Evolutionary conservation across 2,329 filamentous ascomycete species (phyloP).

Genomic region (Epichloe gansuensis): DNA sequence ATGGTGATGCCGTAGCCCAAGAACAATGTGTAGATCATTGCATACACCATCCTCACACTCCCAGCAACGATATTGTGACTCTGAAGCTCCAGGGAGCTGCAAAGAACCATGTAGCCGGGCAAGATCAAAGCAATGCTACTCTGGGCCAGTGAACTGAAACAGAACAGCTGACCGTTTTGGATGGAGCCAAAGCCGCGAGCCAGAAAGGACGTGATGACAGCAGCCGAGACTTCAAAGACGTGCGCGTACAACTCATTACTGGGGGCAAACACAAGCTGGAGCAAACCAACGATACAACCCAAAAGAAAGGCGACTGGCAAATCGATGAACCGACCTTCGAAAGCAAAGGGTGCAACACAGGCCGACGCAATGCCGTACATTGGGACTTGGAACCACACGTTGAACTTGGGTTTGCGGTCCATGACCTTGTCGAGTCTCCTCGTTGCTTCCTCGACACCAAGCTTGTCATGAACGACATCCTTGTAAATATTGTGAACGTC

Average conservation of each 20-base stretch:
- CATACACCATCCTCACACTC: conserved; percentile 63
- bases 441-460: conserved; percentile 59
- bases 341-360: conserved; percentile 68
- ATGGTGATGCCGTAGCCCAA: conserved; percentile 65
- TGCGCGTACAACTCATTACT: conserved; percentile 57
- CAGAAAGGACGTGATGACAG: conserved; percentile 55
- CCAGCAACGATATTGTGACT: conserved; percentile 59
- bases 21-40: conserved; percentile 63
- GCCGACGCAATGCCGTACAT: conserved; percentile 68
- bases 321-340: conserved; percentile 64
- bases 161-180: conserved; percentile 44
- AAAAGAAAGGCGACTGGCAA: conserved; percentile 66
- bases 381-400: conserved; percentile 43
- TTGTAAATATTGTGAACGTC: conserved; percentile 72
- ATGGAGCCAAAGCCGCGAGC: conserved; percentile 60
- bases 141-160: conserved; percentile 60
- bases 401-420: conserved; percentile 32
- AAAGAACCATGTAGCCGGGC: conserved; percentile 42
- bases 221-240: conserved; percentile 40
- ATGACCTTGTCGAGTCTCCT: conserved; percentile 45
- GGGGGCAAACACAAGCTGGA: conserved; percentile 65
- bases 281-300: conserved; percentile 58
- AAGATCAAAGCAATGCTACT: conserved; percentile 66
- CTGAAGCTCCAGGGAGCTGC: conserved; percentile 51
- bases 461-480: conserved; percentile 66